Conservation (phyloP, 169 alveolate species). For the Babesia ovata region DNA sequence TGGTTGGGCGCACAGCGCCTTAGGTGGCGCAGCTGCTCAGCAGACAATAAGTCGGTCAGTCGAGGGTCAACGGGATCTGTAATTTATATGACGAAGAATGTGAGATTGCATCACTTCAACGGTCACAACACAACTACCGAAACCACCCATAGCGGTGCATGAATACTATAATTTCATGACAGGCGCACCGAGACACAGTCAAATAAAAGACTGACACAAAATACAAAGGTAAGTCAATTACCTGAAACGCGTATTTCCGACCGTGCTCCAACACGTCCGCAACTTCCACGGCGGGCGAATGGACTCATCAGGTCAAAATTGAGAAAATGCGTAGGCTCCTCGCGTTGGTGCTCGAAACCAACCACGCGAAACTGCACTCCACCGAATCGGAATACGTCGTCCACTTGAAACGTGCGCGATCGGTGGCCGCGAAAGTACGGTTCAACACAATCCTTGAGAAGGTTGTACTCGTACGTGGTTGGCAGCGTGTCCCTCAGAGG, state of each 20-base stretch:
- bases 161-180: no score
- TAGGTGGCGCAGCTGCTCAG: constrained; percentile 22
- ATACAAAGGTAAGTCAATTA: background rate
- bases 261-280: constrained; percentile 36
- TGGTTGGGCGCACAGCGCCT: constrained; percentile 55
- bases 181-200: no score
- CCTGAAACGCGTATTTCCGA: constrained; percentile 21
- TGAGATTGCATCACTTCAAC: no score
- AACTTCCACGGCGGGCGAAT: background rate
- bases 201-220: no score
- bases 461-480: constrained; percentile 67
- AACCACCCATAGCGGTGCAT: no score
- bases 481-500: constrained; percentile 79
- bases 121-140: no score
- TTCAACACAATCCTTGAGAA: constrained; percentile 69
- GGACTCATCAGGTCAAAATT: background rate
- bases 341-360: constrained; percentile 44
- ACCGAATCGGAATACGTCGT: constrained; percentile 69
- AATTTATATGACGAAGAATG: background rate
- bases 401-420: constrained; percentile 57
- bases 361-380: constrained; percentile 77
- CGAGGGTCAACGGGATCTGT: constrained; percentile 47
- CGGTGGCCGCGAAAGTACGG: constrained; percentile 68
- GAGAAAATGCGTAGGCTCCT: background rate
- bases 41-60: constrained; percentile 44